Evolutionary conservation across 495 filamentous ascomycete species (phyloP).

Genomic region (Penicillium cosmopolitanum): DNA sequence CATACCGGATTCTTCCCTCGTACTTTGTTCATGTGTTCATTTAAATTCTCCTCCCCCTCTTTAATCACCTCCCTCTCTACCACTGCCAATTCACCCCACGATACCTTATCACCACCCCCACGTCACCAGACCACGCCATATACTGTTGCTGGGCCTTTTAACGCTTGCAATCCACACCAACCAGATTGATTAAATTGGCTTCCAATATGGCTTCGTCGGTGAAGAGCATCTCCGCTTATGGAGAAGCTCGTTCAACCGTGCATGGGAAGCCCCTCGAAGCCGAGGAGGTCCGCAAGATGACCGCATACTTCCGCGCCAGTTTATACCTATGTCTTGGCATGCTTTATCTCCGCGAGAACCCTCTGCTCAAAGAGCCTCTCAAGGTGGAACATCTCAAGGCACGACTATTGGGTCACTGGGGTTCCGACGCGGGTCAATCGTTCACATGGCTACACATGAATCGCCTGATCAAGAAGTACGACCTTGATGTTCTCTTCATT

Average conservation of each 20-base stretch:
- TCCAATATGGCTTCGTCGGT: slow-evolving; percentile 14
- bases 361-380: slow-evolving; percentile 65
- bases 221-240: slow-evolving; percentile 63
- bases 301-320: slow-evolving; percentile 69
- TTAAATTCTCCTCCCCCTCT: not conserved
- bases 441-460: slow-evolving; percentile 82
- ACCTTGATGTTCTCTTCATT: slow-evolving; percentile 68
- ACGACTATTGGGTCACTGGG: slow-evolving; percentile 73
- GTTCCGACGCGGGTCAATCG: slow-evolving; percentile 71
- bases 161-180: not conserved
- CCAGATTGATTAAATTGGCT: not conserved
- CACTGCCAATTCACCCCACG: not conserved
- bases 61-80: not conserved
- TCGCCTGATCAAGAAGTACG: slow-evolving; percentile 74
- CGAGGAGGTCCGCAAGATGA: slow-evolving; percentile 67
- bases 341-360: slow-evolving; percentile 72
- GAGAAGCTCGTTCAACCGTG: slow-evolving; percentile 66
- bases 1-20: not conserved
- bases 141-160: not conserved
- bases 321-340: slow-evolving; percentile 74
- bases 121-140: not conserved
- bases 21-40: not conserved
- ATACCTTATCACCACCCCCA: not conserved
- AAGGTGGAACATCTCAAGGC: slow-evolving; percentile 66
- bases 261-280: slow-evolving; percentile 57